These are phyloP conservation scores for Alnus rubra DNA, from an alignment of 306 rosid genomes.

Conservation along the genomic window DNA sequence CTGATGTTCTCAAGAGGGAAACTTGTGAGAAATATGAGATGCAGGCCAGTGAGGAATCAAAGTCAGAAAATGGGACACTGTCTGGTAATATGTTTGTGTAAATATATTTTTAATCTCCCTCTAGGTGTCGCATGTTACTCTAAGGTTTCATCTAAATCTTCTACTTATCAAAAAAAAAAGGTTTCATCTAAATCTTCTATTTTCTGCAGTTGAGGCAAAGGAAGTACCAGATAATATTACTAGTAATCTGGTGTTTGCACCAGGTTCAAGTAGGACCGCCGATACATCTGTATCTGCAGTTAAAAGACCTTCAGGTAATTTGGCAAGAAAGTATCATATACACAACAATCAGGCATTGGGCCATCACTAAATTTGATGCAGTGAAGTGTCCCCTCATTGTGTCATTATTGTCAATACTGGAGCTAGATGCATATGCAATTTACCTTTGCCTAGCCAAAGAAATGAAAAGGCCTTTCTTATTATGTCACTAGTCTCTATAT, in stretches of 20 bases:
- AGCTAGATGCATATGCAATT: conserved; percentile 10
- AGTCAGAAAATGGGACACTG: conserved; percentile 40
- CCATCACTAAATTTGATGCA: conserved; percentile 22
- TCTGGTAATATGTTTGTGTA: conserved; percentile 41
- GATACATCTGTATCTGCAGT: conserved; percentile 52
- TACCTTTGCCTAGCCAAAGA: conserved; percentile 11
- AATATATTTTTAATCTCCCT: conserved; percentile 14
- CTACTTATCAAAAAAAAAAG: conserved; percentile 7
- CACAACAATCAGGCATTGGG: conserved; percentile 14
- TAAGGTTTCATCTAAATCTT: conserved; percentile 34
- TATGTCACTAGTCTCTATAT: neutral
- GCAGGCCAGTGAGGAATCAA: conserved; percentile 37
- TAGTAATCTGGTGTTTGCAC: conserved; percentile 30
- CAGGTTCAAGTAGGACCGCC: conserved; percentile 36
- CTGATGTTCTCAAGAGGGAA: conserved; percentile 25
- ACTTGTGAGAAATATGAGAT: conserved; percentile 37
- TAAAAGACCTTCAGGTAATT: conserved; percentile 64
- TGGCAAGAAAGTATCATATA: conserved; percentile 58
- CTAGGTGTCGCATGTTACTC: conserved; percentile 9
- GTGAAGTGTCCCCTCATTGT: conserved; percentile 11
- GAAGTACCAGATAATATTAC: conserved; percentile 34
- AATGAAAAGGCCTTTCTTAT: neutral
- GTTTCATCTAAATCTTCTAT: conserved; percentile 33
- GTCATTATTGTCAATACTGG: conserved; percentile 15
- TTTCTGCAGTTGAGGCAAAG: conserved; percentile 54